Evolutionary conservation across 257 asterid species (phyloP), one percentile per base, ranked within the genome.

Genomic region (Thymus mandschuricus): DNA sequence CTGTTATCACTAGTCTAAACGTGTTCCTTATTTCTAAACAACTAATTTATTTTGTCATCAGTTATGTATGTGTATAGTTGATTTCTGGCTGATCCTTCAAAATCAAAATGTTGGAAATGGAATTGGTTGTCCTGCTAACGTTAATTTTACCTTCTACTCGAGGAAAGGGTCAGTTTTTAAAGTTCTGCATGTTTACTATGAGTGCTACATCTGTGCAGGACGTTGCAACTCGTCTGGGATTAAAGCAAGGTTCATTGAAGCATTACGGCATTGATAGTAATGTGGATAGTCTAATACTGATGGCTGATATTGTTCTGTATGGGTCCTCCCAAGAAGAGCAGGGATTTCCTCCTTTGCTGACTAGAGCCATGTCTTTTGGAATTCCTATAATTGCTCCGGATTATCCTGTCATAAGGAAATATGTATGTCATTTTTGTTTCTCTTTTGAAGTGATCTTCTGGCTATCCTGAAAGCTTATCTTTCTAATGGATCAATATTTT

Each of bases 291-390:
- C 70, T 92, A 74, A 82, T 88, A 75, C 72, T 95, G 85, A 95
- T 92, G 96, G 87, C 97, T 75, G 98, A 95, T 83, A 83, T 95
- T 64, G 84, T 89, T 78, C 89, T 95, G 43, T 92, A 89, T 75
- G 89, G 87, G 70, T 89, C 99, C 56, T 78, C 99, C 50, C 99
- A 95, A 85, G 90, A 86, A 41, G 99, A 88, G 78, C 98, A 88
- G 78, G 91, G 87, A 13, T 95, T 95, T 83, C 97, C 99, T 81
- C 86, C 92, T 62, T 77, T 88, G 59, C 81, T 95, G 68, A 86
- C 80, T 8, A 85, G 99, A 71, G 99, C 99, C 77, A 89, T 95
- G 98, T 78, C 98, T 61, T 87, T 89, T 72, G 99, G 96, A 68
- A 76, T 87, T 74, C 99, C 99, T 75, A 67, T 87, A 34, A 71